Evolutionary conservation across 2,329 filamentous ascomycete species (phyloP), one percentile per base, ranked within the genome.

Genomic region (Pseudocercospora crystallina): DNA sequence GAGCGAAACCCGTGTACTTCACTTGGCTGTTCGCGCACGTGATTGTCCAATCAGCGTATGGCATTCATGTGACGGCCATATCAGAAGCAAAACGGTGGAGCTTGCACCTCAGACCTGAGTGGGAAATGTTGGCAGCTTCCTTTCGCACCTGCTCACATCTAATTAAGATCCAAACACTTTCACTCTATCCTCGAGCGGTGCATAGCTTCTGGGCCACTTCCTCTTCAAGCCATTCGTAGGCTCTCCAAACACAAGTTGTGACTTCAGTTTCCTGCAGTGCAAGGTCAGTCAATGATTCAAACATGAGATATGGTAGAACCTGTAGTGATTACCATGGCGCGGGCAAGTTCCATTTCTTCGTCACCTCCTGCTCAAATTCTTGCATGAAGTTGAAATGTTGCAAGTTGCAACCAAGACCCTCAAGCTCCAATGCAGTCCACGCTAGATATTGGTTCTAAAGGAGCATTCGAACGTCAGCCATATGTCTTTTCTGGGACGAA

Each of bases 191-290:
- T 69, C 62, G 40, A 68, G 42, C n/a, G 58, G 56, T 29, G 54
- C 59, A 55, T 64, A 67, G 3, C 60, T 59, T 56, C 67, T 66
- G 47, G 61, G 57, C 14, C 58, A 56, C 9, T 57, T 58, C 29
- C 56, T 45, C 14, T 53, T 56, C 7, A 62, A 37, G 1, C 53
- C 55, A 14, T 58, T 59, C 2, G 50, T 53, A 3, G 62, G 59
- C 47, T 59, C 60, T 2, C 70, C 69, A 71, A 95, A 92, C 63
- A 95, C 89, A 59, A 95, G 76, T 78, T 95, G 89, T 17, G 86
- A 85, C 65, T 85, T 82, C 58, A 95, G 80, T 66, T 81, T 82
- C 20, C 20, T 26, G n/a, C n/a, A 26, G 20, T 26, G 7, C 20
- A 26, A 7, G 7, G 3, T 26, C 7, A 26, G 20, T 4, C 4